phyloP scores from a whole-genome alignment of 1,284 basidiomycete species.

The Ganoderma resinaceum region DNA sequence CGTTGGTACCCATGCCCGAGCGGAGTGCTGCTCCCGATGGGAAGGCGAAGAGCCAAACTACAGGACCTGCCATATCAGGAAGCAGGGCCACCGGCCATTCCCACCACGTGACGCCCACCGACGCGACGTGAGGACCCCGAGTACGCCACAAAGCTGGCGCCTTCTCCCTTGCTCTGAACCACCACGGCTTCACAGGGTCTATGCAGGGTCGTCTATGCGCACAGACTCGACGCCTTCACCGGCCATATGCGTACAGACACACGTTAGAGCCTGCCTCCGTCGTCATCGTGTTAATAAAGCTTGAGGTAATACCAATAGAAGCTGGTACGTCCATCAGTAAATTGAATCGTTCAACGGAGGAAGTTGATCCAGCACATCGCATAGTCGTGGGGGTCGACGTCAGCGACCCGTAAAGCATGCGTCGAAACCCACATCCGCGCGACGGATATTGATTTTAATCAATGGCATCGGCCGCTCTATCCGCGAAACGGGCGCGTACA shows the following conservation, averaged over 20 bases:
- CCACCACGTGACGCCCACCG: background rate
- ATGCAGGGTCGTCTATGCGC: background rate
- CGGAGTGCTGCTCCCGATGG: conserved; percentile 2
- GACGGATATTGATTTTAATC: conserved; percentile 5
- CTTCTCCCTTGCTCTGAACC: background rate
- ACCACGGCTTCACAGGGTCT: background rate
- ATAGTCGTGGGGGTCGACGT: background rate
- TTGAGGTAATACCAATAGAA: background rate
- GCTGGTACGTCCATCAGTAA: background rate
- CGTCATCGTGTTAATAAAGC: background rate
- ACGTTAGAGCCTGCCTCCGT: background rate
- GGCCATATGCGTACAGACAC: background rate
- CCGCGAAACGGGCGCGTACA: background rate
- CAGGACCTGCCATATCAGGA: conserved; percentile 1
- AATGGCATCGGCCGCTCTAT: background rate
- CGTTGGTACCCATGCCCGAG: background rate
- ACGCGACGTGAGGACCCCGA: background rate
- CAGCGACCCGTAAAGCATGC: conserved; percentile 2
- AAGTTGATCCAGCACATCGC: background rate
- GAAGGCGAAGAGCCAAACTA: conserved; percentile 7
- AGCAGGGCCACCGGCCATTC: background rate
- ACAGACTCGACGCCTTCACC: background rate
- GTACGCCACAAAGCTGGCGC: background rate
- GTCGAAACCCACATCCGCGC: background rate
- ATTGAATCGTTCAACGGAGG: background rate